Percentiles rank a stretch among this genome's conserved stretches.
Evolutionary conservation across 2,329 filamentous ascomycete species (phyloP).

Genomic region (Talaromyces funiculosus): DNA sequence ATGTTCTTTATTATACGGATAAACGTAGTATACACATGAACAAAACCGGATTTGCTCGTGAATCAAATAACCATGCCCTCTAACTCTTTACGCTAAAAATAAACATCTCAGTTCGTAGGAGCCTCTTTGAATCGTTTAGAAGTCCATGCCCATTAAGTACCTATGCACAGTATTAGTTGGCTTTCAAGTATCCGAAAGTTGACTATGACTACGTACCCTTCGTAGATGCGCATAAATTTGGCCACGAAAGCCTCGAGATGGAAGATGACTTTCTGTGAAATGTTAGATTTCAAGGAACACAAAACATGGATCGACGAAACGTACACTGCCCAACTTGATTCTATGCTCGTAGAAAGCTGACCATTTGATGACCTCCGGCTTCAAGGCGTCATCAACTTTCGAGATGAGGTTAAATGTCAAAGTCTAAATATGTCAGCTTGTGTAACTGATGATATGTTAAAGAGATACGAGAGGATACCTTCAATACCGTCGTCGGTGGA

Average conservation of each 20-base stretch:
- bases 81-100: not conserved
- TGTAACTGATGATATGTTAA: not conserved
- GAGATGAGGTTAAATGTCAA: conserved; percentile 88
- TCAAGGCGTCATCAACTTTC: conserved; percentile 80
- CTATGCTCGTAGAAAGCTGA: conserved; percentile 96
- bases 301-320: conserved; percentile 21
- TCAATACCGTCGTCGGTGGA: conserved; percentile 86
- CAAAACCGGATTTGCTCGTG: not conserved
- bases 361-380: conserved; percentile 91
- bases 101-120: not conserved
- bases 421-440: conserved; percentile 45
- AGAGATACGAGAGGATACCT: conserved; percentile 43
- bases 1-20: not conserved
- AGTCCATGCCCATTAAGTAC: conserved; percentile 71
- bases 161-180: conserved; percentile 27
- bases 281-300: no score
- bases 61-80: not conserved
- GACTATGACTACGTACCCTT: conserved; percentile 58
- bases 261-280: conserved; percentile 77
- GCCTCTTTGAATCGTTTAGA: conserved; percentile 30
- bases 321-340: conserved; percentile 71
- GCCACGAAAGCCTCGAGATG: conserved; percentile 97
- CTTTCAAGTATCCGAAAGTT: conserved; percentile 11
- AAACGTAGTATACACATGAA: conserved; percentile 1
- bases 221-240: conserved; percentile 94